These are phyloP conservation scores for Pistacia integerrima DNA, from an alignment of 345 rosid species.

Conservation along the genomic window DNA sequence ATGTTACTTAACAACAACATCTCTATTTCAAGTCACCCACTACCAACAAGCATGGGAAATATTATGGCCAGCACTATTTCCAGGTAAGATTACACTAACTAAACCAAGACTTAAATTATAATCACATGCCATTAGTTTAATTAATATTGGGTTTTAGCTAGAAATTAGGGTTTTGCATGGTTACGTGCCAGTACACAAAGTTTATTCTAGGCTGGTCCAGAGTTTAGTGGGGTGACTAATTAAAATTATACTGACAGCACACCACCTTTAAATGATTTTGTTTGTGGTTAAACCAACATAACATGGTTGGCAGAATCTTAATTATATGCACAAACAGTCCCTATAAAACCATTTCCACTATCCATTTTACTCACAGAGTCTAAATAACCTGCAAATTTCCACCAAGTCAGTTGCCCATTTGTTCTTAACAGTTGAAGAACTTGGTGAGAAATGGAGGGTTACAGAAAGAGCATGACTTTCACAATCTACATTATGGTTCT, in stretches of 20 bases:
- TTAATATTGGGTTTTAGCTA: neutral
- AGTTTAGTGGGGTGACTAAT: constrained; percentile 1
- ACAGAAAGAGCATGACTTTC: constrained; percentile 27
- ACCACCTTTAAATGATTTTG: constrained; percentile 29
- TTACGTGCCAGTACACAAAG: constrained; percentile 9
- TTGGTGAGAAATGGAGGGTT: constrained; percentile 30
- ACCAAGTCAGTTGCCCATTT: neutral
- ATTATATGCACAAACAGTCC: constrained; percentile 6
- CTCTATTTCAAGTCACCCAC: neutral
- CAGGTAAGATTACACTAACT: neutral
- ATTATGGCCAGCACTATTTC: neutral
- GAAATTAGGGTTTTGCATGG: neutral
- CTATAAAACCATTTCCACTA: constrained; percentile 19
- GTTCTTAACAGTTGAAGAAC: neutral
- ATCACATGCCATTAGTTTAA: neutral
- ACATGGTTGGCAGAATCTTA: constrained; percentile 26
- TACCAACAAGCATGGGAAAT: neutral
- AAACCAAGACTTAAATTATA: neutral
- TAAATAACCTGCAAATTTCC: constrained; percentile 5
- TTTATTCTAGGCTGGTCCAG: constrained; percentile 27
- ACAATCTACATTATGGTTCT: constrained; percentile 25
- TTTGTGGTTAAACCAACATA: constrained; percentile 32
- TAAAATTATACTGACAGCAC: constrained; percentile 18
- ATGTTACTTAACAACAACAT: neutral
- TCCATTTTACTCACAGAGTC: neutral